Evolutionary conservation across 768 basidiomycete genomes (phyloP).

Genomic region (Mycena galopus): DNA sequence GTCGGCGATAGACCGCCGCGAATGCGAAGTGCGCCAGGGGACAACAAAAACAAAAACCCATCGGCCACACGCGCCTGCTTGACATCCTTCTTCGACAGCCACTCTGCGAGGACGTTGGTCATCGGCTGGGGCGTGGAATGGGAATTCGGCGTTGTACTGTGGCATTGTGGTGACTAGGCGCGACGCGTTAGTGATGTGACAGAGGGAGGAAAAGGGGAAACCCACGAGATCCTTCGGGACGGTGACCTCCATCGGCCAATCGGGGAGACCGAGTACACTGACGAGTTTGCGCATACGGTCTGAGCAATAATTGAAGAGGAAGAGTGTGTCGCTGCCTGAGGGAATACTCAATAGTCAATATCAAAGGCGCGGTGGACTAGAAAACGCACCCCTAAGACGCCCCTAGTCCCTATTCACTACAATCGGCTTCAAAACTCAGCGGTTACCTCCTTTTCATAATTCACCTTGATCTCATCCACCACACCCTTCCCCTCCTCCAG

Average conservation of each 20-base stretch:
- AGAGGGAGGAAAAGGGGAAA: constrained; percentile 7
- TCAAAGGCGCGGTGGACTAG: background rate
- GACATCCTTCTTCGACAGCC: constrained; percentile 82
- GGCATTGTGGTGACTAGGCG: constrained; percentile 68
- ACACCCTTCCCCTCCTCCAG: constrained; percentile 65
- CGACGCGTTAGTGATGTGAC: background rate
- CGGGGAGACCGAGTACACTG: background rate
- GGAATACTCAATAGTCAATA: background rate
- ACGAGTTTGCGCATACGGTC: constrained; percentile 2
- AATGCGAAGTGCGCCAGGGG: no score
- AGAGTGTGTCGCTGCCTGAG: constrained; percentile 2
- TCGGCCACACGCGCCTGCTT: constrained; percentile 93
- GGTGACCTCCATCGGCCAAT: constrained; percentile 68
- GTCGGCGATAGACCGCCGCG: no score
- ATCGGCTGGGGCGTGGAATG: constrained; percentile 93
- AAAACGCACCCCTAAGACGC: constrained; percentile 78
- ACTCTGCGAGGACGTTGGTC: constrained; percentile 97
- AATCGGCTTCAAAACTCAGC: constrained; percentile 98
- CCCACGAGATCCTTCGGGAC: constrained; percentile 86
- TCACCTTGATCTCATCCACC: constrained; percentile 77
- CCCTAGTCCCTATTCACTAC: constrained; percentile 85
- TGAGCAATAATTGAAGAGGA: background rate
- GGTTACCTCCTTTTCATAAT: constrained; percentile 88
- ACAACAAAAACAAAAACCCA: constrained; percentile 46
- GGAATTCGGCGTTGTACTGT: constrained; percentile 90